These are phyloP conservation scores for Plantago major DNA, from an alignment of 257 asterid genomes.

Conservation along the genomic window DNA sequence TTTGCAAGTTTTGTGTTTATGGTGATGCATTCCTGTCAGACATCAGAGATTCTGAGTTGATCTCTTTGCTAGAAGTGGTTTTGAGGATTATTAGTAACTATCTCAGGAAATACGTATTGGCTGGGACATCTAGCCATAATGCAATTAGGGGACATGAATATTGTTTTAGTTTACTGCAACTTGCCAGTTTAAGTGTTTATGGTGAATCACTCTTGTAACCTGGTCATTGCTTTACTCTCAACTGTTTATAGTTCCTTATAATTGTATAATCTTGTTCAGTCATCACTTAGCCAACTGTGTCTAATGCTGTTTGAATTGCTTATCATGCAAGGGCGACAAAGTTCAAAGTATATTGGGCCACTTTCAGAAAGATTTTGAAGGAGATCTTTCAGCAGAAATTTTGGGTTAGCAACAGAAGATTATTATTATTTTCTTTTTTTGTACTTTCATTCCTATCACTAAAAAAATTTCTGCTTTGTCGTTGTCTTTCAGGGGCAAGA, in stretches of 20 bases:
- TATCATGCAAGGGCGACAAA: slow-evolving; percentile 57
- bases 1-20: too few relatives aligned
- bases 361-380: slow-evolving; percentile 89
- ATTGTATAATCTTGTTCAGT: slow-evolving; percentile 13
- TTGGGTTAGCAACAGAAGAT: slow-evolving; percentile 46
- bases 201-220: slow-evolving; percentile 1
- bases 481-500: slow-evolving; percentile 61
- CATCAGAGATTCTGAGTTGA: too few relatives aligned
- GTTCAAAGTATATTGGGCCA: slow-evolving; percentile 86
- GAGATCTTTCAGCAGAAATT: slow-evolving; percentile 71
- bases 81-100: neutral
- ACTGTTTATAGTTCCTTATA: slow-evolving; percentile 1
- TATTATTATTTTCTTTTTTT: neutral
- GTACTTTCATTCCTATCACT: slow-evolving; percentile 14
- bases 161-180: slow-evolving; percentile 1
- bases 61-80: too few relatives aligned
- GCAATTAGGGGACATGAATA: slow-evolving; percentile 10
- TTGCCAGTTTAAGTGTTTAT: slow-evolving; percentile 3
- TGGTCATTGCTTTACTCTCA: slow-evolving; percentile 14
- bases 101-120: neutral
- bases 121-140: neutral
- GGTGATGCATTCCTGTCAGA: too few relatives aligned
- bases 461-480: slow-evolving; percentile 19
- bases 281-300: slow-evolving; percentile 9
- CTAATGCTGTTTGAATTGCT: slow-evolving; percentile 19